phyloP scores from a whole-genome alignment of 768 basidiomycete genomes.

The Boletales sp. region DNA sequence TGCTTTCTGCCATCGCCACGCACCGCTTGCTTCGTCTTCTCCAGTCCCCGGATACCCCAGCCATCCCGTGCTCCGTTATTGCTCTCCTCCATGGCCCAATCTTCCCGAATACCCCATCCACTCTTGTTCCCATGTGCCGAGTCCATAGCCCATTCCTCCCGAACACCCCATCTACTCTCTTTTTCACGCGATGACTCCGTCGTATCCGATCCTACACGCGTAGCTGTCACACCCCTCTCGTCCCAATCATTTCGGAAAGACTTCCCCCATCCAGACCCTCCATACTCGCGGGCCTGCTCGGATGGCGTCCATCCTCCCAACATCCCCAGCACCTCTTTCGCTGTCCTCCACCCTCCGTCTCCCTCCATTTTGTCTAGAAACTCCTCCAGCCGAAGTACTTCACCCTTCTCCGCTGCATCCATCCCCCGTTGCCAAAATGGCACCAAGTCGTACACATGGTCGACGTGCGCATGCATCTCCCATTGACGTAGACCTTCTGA shows the following conservation, averaged over 20 bases:
- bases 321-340: conserved; percentile 27
- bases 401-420: conserved; percentile 44
- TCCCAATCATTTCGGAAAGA: conserved; percentile 10
- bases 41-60: background rate
- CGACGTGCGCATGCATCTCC: conserved; percentile 37
- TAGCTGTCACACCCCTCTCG: conserved; percentile 11
- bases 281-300: conserved; percentile 1
- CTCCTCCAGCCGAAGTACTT: conserved; percentile 40
- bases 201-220: conserved; percentile 12
- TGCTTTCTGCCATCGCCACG: conserved; percentile 2
- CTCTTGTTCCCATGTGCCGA: background rate
- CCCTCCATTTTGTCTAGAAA: conserved; percentile 43
- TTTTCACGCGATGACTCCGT: conserved; percentile 15
- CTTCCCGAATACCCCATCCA: background rate
- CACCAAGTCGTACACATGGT: conserved; percentile 47
- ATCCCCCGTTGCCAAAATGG: conserved; percentile 53
- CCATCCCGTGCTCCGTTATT: conserved; percentile 1
- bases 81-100: background rate
- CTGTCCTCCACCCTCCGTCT: conserved; percentile 28
- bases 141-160: conserved; percentile 13
- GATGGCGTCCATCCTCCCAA: conserved; percentile 23
- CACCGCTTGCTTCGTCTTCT: background rate
- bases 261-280: conserved; percentile 8
- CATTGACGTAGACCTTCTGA: conserved; percentile 25
- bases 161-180: conserved; percentile 17